Evolutionary conservation across 768 basidiomycete genomes (phyloP).

Genomic region (Hirschioporus abietinus): DNA sequence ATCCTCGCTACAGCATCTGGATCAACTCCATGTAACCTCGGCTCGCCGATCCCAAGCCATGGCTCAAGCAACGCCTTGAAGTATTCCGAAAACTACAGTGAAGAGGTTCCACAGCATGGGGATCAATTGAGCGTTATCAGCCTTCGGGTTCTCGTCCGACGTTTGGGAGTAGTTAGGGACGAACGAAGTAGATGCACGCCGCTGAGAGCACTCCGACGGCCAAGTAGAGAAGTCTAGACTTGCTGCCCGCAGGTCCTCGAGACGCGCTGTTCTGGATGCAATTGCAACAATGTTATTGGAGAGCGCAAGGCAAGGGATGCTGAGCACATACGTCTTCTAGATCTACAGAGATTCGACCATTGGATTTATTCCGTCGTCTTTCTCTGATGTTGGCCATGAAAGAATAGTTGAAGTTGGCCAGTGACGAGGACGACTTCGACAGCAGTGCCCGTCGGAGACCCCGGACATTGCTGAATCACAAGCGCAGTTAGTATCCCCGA

Average conservation of each 20-base stretch:
- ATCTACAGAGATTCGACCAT: background rate
- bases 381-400: background rate
- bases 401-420: background rate
- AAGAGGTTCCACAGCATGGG: background rate
- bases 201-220: background rate
- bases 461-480: no score
- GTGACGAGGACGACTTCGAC: no score
- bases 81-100: background rate
- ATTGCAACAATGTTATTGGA: background rate
- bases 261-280: background rate
- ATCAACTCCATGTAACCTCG: background rate
- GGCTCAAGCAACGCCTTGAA: constrained; percentile 1
- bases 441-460: no score
- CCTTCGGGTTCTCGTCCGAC: background rate
- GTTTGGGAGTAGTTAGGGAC: background rate
- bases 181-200: constrained; percentile 1
- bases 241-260: background rate
- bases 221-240: background rate
- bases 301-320: background rate
- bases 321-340: background rate
- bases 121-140: background rate
- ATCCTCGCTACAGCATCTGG: constrained; percentile 20
- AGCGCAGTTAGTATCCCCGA: no score
- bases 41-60: background rate
- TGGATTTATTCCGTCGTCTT: background rate